A percentile compares a stretch with the other conserved stretches of the same genome.
These are phyloP conservation scores for Spergularia marina DNA, from an alignment of 148 eudicot species.

Conservation along the genomic window DNA sequence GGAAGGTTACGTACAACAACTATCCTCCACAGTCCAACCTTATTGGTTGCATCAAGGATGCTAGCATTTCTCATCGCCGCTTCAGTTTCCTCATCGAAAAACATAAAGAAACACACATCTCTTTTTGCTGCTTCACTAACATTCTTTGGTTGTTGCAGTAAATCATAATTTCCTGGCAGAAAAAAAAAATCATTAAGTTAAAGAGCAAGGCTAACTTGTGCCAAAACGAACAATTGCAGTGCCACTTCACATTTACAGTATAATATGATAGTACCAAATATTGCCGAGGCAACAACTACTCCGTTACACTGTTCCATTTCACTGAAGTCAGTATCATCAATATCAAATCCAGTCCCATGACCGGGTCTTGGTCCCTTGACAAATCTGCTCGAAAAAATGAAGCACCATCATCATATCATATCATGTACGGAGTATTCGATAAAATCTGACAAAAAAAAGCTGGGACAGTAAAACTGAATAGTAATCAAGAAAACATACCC, in stretches of 20 bases:
- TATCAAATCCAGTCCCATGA: conserved; percentile 81
- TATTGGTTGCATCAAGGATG: conserved; percentile 51
- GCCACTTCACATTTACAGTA: neutral
- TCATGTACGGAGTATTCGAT: neutral
- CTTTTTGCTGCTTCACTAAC: conserved; percentile 70
- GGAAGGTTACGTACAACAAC: conserved; percentile 83
- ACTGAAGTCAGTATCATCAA: conserved; percentile 73
- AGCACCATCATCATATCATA: conserved; percentile 16
- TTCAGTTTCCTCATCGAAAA: conserved; percentile 88
- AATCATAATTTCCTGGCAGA: conserved; percentile 75
- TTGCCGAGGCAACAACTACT: conserved; percentile 88
- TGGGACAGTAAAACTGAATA: neutral
- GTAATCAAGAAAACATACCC: conserved; percentile 54
- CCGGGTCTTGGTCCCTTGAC: conserved; percentile 84
- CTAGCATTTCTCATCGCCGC: conserved; percentile 61
- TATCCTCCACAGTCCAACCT: conserved; percentile 80
- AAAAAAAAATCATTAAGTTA: conserved; percentile 13
- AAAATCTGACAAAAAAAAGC: neutral
- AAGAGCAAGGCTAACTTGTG: conserved; percentile 13
- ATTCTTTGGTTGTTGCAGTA: conserved; percentile 82
- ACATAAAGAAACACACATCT: conserved; percentile 87
- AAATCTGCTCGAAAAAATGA: conserved; percentile 46
- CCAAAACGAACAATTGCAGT: neutral
- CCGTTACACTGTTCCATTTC: conserved; percentile 84
- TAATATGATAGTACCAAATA: conserved; percentile 60